Conservation (phyloP, 2,329 filamentous ascomycete species). For the Arthrobotrys musiformis region DNA sequence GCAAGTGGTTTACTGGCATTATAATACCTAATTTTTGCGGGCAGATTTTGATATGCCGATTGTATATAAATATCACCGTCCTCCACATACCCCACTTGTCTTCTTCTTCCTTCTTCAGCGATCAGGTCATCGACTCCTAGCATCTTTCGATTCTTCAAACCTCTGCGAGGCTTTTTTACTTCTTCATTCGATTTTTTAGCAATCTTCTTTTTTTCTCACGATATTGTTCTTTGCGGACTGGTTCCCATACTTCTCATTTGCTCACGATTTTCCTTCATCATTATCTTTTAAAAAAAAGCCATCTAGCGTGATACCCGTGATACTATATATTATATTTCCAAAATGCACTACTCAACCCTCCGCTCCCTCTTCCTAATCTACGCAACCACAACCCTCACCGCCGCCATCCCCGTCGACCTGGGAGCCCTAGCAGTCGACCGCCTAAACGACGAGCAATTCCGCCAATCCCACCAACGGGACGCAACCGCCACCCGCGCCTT, state of each 20-base stretch:
- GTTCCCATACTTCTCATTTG: slow-evolving; percentile 23
- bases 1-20: no score
- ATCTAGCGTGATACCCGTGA: neutral
- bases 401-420: slow-evolving; percentile 13
- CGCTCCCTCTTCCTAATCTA: slow-evolving; percentile 19
- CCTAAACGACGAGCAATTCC: slow-evolving; percentile 67
- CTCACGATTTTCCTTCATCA: neutral
- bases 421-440: slow-evolving; percentile 64
- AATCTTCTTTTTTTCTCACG: neutral
- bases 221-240: slow-evolving; percentile 25
- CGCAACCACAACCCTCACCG: slow-evolving; percentile 16
- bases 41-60: neutral
- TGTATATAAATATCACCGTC: slow-evolving; percentile 28
- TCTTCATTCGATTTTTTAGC: slow-evolving; percentile 1
- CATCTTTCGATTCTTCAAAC: slow-evolving; percentile 10
- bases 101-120: slow-evolving; percentile 30
- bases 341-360: slow-evolving; percentile 36
- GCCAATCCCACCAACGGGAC: slow-evolving; percentile 66
- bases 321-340: slow-evolving; percentile 10
- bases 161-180: slow-evolving; percentile 38
- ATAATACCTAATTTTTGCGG: no score
- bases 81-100: slow-evolving; percentile 8
- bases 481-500: slow-evolving; percentile 66
- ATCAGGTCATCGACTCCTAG: slow-evolving; percentile 44
- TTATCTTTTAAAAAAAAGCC: neutral